These are phyloP conservation scores for Saturnispora gosingensis DNA, from an alignment of 805 yeast genomes.

Conservation along the genomic window DNA sequence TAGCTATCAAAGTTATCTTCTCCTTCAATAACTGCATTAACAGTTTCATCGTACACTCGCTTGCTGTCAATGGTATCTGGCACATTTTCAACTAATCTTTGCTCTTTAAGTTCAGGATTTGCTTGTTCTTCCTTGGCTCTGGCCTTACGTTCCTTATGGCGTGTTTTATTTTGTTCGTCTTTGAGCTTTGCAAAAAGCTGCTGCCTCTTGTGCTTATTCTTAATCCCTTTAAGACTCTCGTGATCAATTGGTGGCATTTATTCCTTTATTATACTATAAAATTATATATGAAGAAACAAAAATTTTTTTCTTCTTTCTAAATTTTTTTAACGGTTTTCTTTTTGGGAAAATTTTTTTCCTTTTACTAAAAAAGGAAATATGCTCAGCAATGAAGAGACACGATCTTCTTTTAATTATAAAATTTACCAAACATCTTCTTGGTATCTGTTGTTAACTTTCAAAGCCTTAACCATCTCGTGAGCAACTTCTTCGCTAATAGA, in stretches of 20 bases:
- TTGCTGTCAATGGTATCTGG: constrained; percentile 78
- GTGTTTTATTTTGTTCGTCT: constrained; percentile 64
- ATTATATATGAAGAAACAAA: not conserved
- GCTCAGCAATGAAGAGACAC: not conserved
- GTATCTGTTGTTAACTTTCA: constrained; percentile 72
- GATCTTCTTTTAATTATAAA: not conserved
- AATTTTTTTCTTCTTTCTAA: not conserved
- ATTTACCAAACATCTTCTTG: constrained; percentile 95
- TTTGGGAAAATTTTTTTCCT: not conserved
- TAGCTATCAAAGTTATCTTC: constrained; percentile 57
- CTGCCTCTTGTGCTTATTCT: constrained; percentile 74
- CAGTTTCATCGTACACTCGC: constrained; percentile 82
- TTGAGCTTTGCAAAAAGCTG: constrained; percentile 64
- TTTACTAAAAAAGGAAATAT: not conserved
- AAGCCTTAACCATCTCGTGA: constrained; percentile 63
- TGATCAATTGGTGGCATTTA: constrained; percentile 26
- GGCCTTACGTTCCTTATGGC: constrained; percentile 68
- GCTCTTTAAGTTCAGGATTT: constrained; percentile 73
- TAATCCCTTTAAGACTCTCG: constrained; percentile 38
- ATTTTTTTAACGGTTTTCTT: not conserved
- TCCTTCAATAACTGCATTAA: constrained; percentile 46
- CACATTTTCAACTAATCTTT: constrained; percentile 68
- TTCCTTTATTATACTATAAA: not conserved
- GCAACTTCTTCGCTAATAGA: constrained; percentile 45
- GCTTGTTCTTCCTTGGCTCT: constrained; percentile 82